A percentile compares a stretch with the other conserved stretches of the same genome.
Evolutionary conservation across 2,329 filamentous ascomycete genomes (phyloP).

Genomic region (Fusarium circinatum): DNA sequence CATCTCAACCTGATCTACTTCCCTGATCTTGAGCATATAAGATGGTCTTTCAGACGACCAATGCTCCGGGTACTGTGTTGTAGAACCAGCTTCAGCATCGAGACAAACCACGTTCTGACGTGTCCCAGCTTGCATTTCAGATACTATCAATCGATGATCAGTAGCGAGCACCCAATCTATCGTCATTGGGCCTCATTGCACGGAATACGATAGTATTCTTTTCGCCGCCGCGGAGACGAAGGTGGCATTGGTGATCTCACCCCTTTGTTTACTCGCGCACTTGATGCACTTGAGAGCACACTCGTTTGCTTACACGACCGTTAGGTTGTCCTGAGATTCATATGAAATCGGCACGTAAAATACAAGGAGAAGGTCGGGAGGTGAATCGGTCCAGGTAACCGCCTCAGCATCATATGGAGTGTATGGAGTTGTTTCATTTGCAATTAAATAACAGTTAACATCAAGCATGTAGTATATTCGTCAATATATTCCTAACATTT

Average conservation of each 20-base stretch:
- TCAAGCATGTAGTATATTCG: conserved; percentile 16
- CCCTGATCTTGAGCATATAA: conserved; percentile 1
- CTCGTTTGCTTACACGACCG: conserved; percentile 24
- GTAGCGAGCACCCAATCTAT: neutral
- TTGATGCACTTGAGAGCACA: conserved; percentile 25
- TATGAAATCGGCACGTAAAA: conserved; percentile 29
- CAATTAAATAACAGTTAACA: conserved; percentile 30
- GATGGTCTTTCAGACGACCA: neutral
- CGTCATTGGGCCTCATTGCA: neutral
- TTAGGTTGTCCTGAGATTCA: conserved; percentile 18
- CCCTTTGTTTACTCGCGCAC: conserved; percentile 23
- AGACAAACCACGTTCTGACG: neutral
- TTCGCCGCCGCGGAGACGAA: conserved; percentile 1
- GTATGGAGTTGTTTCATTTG: conserved; percentile 25
- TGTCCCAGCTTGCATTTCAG: neutral
- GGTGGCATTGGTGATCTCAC: conserved; percentile 16
- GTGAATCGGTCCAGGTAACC: conserved; percentile 7
- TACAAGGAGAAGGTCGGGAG: conserved; percentile 19
- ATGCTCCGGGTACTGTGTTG: neutral
- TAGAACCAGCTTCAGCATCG: conserved; percentile 2
- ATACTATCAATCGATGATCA: neutral
- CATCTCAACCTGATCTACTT: neutral
- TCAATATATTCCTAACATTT: conserved; percentile 13
- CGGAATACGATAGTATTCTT: neutral
- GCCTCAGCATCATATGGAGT: conserved; percentile 16